Base-by-base conservation (phyloP, 805 yeast genomes). In the Cyberlindnera misumaiensis region DNA sequence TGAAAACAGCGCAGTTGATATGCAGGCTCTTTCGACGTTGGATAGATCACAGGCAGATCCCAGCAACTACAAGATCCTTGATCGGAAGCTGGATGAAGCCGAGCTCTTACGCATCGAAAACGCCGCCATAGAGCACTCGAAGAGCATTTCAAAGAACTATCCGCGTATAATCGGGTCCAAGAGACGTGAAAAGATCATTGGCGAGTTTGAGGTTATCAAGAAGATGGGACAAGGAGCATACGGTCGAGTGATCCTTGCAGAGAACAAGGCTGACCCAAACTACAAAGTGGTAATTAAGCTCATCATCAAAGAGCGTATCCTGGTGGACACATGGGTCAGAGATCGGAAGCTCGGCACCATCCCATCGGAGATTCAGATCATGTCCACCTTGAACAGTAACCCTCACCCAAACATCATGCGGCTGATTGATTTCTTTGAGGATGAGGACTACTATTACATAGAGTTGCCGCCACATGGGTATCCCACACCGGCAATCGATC, bases 291-390 rank as follows among this genome's bases (percentile, higher is more conserved):
- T 93, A 13, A 75, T 89, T 42, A 93, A 93, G 59, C 79, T 94
- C 50, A 93, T 93, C 35, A 83, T 85, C 56, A 93, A 93, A 53
- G 95, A 87, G 49, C 73, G 96, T 41, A 93, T 93, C 51, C 67
- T 93, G 52, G 96, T 93, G 10, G 98, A 93, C 58, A 88, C 97
- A 0, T 93, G 98, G 98, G 95, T 88, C 3, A 70, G 97, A 39
- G 97, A 93, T 59, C 74, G 96, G 18, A 74, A 73, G 43, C 64
- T 93, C 30, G 98, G 98, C 5, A 89, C 96, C 0, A 83, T 93
- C 28, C 97, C 97, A 3, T 80, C 90, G n/a, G 98, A 93, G 59
- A 93, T 93, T 47, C 95, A 88, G 58, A 80, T 93, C 33, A 80
- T 93, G 86, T 80, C 90, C 24, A 78, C 80, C n/a, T 63, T 90